Percentiles rank a stretch among this genome's conserved stretches.
Conservation (phyloP, 2,329 filamentous ascomycete genomes). For the Sclerotiophoma versabilis region DNA sequence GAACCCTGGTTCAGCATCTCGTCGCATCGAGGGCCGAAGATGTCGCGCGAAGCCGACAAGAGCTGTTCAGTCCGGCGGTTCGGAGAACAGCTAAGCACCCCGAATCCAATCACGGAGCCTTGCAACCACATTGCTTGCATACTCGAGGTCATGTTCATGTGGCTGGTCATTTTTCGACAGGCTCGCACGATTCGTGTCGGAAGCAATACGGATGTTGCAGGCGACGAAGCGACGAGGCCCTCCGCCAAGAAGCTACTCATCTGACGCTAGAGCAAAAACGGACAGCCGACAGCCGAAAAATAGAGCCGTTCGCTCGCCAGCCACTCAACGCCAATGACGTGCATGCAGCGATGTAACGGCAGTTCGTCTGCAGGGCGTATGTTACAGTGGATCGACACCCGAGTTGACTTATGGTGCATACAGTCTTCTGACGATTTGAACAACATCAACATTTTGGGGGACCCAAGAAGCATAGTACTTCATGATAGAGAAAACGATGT, state of each 20-base stretch:
- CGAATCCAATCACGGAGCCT: neutral
- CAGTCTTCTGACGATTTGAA: too few relatives aligned
- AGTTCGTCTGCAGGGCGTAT: neutral
- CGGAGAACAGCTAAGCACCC: neutral
- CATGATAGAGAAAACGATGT: too few relatives aligned
- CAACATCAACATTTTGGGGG: too few relatives aligned
- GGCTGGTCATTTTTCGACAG: neutral
- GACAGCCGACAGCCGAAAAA: conserved; percentile 9
- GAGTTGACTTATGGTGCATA: too few relatives aligned
- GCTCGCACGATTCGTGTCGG: conserved; percentile 8
- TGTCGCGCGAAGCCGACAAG: neutral
- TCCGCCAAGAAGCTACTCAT: neutral
- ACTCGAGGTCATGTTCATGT: neutral
- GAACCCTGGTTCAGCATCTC: neutral
- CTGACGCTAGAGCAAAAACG: neutral
- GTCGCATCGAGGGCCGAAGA: conserved; percentile 14
- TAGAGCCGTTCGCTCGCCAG: conserved; percentile 1
- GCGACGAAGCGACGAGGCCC: conserved; percentile 5
- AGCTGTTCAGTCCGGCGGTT: neutral
- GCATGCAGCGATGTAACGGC: conserved; percentile 7
- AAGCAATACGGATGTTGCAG: conserved; percentile 3
- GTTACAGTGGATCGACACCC: neutral
- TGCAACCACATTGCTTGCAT: neutral
- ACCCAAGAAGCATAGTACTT: too few relatives aligned
- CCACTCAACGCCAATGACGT: neutral